A percentile compares a stretch with the other conserved stretches of the same genome.
Conservation (phyloP, 2,329 filamentous ascomycete species). For the Microdochium paspali region DNA sequence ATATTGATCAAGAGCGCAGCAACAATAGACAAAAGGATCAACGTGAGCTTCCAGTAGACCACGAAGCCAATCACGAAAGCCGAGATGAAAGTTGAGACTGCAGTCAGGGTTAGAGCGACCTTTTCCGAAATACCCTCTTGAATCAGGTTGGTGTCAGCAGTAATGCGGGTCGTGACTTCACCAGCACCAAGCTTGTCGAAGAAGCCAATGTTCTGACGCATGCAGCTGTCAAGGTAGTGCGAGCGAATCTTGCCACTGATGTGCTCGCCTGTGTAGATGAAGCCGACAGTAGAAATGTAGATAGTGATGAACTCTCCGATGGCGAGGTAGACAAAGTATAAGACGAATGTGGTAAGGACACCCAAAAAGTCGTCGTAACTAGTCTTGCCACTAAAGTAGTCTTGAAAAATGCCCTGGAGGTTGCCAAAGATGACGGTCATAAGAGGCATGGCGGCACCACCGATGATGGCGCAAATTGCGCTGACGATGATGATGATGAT, state of each 20-base stretch:
- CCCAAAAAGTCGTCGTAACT: conserved; percentile 46
- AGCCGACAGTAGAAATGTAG: conserved; percentile 76
- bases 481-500: conserved; percentile 53
- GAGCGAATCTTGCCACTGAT: conserved; percentile 71
- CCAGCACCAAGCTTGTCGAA: conserved; percentile 90
- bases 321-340: conserved; percentile 81
- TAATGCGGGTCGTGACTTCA: conserved; percentile 90
- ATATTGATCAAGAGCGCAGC: conserved; percentile 71
- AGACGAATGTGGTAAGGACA: conserved; percentile 52
- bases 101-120: conserved; percentile 66
- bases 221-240: conserved; percentile 73
- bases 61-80: conserved; percentile 87
- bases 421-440: conserved; percentile 79
- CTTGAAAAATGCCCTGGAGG: conserved; percentile 62
- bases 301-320: conserved; percentile 70
- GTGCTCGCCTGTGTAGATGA: conserved; percentile 80
- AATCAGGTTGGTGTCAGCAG: conserved; percentile 84
- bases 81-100: conserved; percentile 73
- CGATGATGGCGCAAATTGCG: conserved; percentile 55
- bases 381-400: conserved; percentile 43
- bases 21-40: conserved; percentile 78
- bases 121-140: conserved; percentile 94
- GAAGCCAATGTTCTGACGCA: conserved; percentile 84
- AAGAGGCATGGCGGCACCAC: conserved; percentile 65
- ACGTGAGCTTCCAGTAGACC: conserved; percentile 85